Evolutionary conservation across 176 grass and related monocot genomes (phyloP), one percentile per base, ranked within the genome.

Genomic region (Aegilops umbellulata): DNA sequence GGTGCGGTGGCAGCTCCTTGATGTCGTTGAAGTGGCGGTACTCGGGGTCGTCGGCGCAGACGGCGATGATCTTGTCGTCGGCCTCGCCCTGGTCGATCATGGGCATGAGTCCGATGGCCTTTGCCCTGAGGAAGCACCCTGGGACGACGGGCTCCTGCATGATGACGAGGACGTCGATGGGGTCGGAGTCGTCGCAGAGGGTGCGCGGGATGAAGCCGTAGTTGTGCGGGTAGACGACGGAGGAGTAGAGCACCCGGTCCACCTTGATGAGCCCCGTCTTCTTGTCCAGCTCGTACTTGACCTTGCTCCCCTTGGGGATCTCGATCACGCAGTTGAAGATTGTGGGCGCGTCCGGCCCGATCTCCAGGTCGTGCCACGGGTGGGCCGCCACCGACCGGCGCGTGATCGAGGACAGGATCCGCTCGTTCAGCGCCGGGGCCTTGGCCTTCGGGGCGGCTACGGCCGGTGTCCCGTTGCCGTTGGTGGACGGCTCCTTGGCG

Each of bases 251-350:
- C n/a, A 98, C 90, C 10, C 93, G 96, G 82, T 98, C 96, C 9
- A 98, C 96, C 90, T 95, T 98, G 46, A 98, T 95, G 57, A 95
- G 82, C 25, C 96, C 93, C 24, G 93, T 98, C 90, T 95, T 98
- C 88, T 98, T 98, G 90, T 98, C 96, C 79, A 98, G 88, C 77
- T 98, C 96, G 70, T 98, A 98, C 70, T 98, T 98, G 23, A 98
- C 95, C 78, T 98, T 98, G 84, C 91, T 95, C 69, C 93, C 93
- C 86, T 84, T 98, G 42, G 90, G 90, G 24, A 98, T 98, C 76
- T 98, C 96, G 41, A 95, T 91, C 19, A 53, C 93, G 67, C 93
- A 95, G 84, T 98, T 98, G 86, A 98, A 95, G 70, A 92, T 91
- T 23, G 79, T 84, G 8, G 96, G 96, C 12, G 96, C 93, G 9